These are phyloP conservation scores for Gillenia trifoliata DNA, from an alignment of 306 rosid species.

Conservation along the genomic window DNA sequence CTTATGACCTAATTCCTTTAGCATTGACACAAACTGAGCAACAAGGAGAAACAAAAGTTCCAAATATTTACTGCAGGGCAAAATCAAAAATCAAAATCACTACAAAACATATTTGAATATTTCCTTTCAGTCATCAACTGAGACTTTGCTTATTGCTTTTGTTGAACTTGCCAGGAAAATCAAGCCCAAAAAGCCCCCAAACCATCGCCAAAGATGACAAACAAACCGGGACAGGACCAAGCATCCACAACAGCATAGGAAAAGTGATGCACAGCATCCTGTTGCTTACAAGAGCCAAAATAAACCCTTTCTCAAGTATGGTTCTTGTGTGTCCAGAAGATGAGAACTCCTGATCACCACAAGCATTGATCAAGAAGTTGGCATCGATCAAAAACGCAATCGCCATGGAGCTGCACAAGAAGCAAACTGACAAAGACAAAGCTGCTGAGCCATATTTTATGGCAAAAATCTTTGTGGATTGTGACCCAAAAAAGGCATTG, in stretches of 20 bases:
- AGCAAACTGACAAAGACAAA: slow-evolving; percentile 48
- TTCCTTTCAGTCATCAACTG: neutral
- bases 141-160: slow-evolving; percentile 9
- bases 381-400: slow-evolving; percentile 59
- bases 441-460: slow-evolving; percentile 62
- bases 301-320: slow-evolving; percentile 58
- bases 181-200: slow-evolving; percentile 49
- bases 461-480: slow-evolving; percentile 31
- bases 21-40: neutral
- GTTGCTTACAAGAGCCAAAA: slow-evolving; percentile 51
- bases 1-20: too few species aligned
- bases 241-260: slow-evolving; percentile 69
- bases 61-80: neutral
- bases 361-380: slow-evolving; percentile 44
- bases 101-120: neutral
- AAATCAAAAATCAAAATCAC: neutral
- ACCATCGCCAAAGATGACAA: slow-evolving; percentile 51
- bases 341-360: slow-evolving; percentile 17
- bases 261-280: slow-evolving; percentile 52
- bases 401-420: slow-evolving; percentile 69
- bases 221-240: slow-evolving; percentile 52
- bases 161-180: slow-evolving; percentile 43
- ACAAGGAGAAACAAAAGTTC: neutral
- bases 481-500: slow-evolving; percentile 36
- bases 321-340: slow-evolving; percentile 19